These are phyloP conservation scores for Pyrus pyrifolia DNA, from an alignment of 306 rosid genomes.

Conservation along the genomic window DNA sequence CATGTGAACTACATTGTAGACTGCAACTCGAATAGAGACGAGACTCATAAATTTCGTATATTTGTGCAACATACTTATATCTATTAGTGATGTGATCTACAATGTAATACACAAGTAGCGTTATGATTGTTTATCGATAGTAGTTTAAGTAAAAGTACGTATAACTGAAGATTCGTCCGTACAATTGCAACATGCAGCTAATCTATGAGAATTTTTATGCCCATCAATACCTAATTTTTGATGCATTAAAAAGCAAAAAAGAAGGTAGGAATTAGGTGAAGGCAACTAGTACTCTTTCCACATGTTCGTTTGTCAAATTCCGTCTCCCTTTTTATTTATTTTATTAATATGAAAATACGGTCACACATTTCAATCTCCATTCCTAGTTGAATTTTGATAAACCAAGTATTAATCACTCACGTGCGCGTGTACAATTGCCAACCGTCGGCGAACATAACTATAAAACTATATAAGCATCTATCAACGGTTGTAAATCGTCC, in stretches of 20 bases:
- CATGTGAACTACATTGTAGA: not conserved
- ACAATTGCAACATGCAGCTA: not conserved
- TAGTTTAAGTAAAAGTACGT: not conserved
- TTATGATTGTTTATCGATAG: not conserved
- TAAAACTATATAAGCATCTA: too few species aligned
- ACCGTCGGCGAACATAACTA: too few species aligned
- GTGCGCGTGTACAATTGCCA: accelerated
- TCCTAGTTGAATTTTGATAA: not conserved
- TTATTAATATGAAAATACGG: too few species aligned
- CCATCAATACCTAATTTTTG: not conserved
- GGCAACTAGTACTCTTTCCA: not conserved
- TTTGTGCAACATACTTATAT: not conserved
- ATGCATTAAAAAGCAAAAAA: not conserved
- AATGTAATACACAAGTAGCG: not conserved
- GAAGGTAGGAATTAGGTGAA: conserved; percentile 2
- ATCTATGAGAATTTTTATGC: not conserved
- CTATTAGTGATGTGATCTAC: not conserved
- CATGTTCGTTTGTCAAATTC: not conserved
- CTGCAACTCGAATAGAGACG: not conserved
- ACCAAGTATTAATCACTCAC: not conserved
- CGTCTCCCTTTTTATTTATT: not conserved
- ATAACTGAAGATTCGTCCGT: not conserved
- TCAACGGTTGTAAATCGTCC: not conserved
- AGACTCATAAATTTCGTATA: not conserved
- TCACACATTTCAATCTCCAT: too few species aligned